Evolutionary conservation across 805 yeast species (phyloP).

Genomic region (Saturnispora gosingensis): DNA sequence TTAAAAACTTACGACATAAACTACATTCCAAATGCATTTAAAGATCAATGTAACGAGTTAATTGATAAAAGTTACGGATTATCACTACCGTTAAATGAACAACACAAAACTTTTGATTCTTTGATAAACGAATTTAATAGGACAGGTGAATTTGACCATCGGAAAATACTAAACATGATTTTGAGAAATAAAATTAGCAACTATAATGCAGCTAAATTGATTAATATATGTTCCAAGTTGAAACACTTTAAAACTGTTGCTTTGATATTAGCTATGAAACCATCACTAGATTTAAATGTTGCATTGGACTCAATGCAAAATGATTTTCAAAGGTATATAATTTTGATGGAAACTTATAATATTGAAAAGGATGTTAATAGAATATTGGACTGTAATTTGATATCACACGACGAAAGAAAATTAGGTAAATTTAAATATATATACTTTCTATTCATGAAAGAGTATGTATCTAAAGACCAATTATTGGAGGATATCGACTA

Average conservation of each 20-base stretch:
- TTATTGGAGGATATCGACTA: background rate
- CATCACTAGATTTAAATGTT: background rate
- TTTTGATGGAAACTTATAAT: background rate
- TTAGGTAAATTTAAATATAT: slow-evolving; percentile 1
- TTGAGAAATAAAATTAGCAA: background rate
- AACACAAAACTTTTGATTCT: background rate
- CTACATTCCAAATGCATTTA: background rate
- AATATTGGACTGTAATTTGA: background rate
- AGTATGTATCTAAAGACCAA: background rate
- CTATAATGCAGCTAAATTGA: background rate
- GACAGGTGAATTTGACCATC: background rate
- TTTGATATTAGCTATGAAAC: background rate
- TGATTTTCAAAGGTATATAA: background rate
- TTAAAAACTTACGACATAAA: background rate
- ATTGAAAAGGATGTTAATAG: background rate
- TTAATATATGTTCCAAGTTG: background rate
- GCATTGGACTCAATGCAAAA: background rate
- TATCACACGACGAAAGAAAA: background rate
- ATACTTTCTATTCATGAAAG: slow-evolving; percentile 2
- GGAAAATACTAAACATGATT: background rate
- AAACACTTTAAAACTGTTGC: background rate
- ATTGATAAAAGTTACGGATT: background rate
- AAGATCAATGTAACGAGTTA: background rate
- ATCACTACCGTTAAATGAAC: background rate
- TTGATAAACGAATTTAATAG: background rate